Base-by-base conservation (phyloP, 257 asterid species). In the Datura wrightii region DNA sequence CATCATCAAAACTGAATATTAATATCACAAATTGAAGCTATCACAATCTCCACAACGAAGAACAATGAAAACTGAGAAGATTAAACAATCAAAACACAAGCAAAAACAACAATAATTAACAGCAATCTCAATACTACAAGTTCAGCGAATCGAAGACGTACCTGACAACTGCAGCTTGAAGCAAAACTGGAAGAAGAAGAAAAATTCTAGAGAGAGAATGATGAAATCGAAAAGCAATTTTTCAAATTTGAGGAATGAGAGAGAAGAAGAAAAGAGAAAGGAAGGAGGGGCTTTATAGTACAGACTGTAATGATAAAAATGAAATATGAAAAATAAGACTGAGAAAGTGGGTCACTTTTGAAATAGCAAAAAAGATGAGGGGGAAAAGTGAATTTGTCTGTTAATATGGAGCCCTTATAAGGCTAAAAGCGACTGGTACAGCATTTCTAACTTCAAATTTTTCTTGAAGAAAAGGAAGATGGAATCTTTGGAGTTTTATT, bases 401-500 rank as follows among this genome's bases (percentile, higher is more conserved):
- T 50, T 84, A 24, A 14, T 83, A 62, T 50, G 86, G 86, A 83
- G 86, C 86, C 82, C 79, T 74, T 76, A 59, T 24, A 67, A 80
- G 56, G 59, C 59, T 79, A 82, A 54, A 59, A 70, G 63, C 55
- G 83, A 80, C 66, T 74, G 85, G 62, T 36, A 52, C 78, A 79
- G 52, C 63, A 31, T 83, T 83, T 83, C 76, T 24, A 80, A 24
- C 56, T 69, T 50, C 50, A 52, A 69, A 50, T 39, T 24, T 37
- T 42, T 60, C 67, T 14, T 13, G 82, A 52, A 31, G 63, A 46
- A 18, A 62, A 80, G 31, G 66, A 81, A 87, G 88, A 85, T 80
- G 89, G 85, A 86, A 84, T 79, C 18, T 84, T 88, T 85, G 91
- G 86, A 89, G 87, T 59, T 84, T 82, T 71, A 24, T 78, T 39